Conservation (phyloP, 257 asterid species). For the Prunella vulgaris region DNA sequence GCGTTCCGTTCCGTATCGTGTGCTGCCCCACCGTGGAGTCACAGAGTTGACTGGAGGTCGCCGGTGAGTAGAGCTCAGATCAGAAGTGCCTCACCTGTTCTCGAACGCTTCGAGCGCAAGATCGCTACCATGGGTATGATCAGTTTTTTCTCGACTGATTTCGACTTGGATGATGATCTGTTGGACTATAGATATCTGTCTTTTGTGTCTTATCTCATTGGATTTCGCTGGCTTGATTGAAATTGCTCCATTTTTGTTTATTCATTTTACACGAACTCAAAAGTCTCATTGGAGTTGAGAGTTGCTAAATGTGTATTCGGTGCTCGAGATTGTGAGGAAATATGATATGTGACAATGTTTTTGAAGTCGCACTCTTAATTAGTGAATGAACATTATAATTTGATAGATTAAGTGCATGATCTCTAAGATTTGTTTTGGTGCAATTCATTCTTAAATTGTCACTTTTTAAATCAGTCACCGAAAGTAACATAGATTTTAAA, state of each 20-base stretch:
- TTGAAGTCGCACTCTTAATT: not conserved
- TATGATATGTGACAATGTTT: not conserved
- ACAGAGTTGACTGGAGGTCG: slow-evolving; percentile 45
- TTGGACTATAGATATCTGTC: not conserved
- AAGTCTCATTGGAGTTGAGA: not conserved
- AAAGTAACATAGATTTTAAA: not conserved
- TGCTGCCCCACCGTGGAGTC: slow-evolving; percentile 42
- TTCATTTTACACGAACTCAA: not conserved
- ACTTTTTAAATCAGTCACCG: not conserved
- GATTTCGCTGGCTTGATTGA: not conserved
- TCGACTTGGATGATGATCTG: slow-evolving; percentile 1
- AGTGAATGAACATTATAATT: not conserved
- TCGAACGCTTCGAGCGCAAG: slow-evolving; percentile 53
- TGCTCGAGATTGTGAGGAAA: slow-evolving; percentile 4
- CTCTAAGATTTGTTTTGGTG: not conserved
- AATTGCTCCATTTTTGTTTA: not conserved
- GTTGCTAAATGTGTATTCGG: not conserved
- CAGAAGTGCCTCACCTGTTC: slow-evolving; percentile 41
- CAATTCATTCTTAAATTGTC: not conserved
- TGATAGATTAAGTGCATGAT: slow-evolving; percentile 1
- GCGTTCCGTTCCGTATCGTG: slow-evolving; percentile 32
- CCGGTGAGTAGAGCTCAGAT: slow-evolving; percentile 58
- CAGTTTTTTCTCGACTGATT: not conserved
- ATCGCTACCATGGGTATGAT: slow-evolving; percentile 67
- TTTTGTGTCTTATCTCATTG: not conserved